Percentiles rank a stretch among this genome's conserved stretches.
Evolutionary conservation across 2,329 filamentous ascomycete genomes (phyloP).

Genomic region (Pseudogymnoascus sp.): DNA sequence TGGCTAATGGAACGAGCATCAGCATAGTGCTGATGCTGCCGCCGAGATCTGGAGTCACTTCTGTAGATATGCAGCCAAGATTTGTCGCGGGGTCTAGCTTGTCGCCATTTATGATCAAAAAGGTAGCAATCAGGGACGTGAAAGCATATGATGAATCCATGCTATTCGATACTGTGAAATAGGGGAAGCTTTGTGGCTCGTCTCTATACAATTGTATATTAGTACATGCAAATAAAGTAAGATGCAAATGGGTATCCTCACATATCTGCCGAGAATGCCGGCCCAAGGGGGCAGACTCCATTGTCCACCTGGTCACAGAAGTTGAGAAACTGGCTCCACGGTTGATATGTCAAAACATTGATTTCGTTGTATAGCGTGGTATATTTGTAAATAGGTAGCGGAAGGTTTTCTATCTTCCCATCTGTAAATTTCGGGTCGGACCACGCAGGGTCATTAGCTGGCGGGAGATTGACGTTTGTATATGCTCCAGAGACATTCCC

Average conservation of each 20-base stretch:
- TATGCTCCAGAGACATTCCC: conserved; percentile 80
- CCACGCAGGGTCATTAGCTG: conserved; percentile 52
- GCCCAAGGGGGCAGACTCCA: conserved; percentile 63
- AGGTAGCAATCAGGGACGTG: conserved; percentile 64
- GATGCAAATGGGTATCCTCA: conserved; percentile 26
- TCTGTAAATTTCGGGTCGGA: conserved; percentile 47
- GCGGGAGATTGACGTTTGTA: conserved; percentile 48
- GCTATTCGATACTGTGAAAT: conserved; percentile 63
- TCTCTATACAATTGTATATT: conserved; percentile 23
- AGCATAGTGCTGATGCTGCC: conserved; percentile 56
- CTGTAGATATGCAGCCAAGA: conserved; percentile 74
- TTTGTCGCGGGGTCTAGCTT: conserved; percentile 38
- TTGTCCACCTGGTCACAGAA: conserved; percentile 62
- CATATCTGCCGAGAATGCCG: conserved; percentile 55
- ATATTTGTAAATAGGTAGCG: conserved; percentile 39
- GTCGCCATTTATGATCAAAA: conserved; percentile 71
- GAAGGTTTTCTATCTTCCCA: conserved; percentile 66
- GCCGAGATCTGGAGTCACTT: conserved; percentile 76
- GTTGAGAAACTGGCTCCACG: conserved; percentile 44
- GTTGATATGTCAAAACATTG: conserved; percentile 68
- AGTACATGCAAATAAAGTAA: conserved; percentile 10
- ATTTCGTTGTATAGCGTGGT: conserved; percentile 67
- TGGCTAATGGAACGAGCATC: conserved; percentile 65
- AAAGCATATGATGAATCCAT: conserved; percentile 82
- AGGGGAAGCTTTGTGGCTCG: conserved; percentile 47